A percentile compares a stretch with the other conserved stretches of the same genome.
These are phyloP conservation scores for Thermomucor indicae-seudaticae DNA, from an alignment of 371 early-diverging fungal genomes.

Conservation along the genomic window DNA sequence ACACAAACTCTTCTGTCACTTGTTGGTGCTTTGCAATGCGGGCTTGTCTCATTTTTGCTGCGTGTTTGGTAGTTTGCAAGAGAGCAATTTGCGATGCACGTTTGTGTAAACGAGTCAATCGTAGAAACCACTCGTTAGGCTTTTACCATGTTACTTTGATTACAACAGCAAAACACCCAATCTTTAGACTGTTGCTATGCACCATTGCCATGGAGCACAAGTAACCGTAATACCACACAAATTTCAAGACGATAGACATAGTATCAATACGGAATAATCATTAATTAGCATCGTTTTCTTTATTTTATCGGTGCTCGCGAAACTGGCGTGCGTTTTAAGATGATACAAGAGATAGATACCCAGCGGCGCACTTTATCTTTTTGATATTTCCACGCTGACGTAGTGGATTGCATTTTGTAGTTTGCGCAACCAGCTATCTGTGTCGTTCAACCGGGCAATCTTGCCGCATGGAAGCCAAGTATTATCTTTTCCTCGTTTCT, in stretches of 20 bases:
- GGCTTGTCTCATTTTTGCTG: too few species aligned
- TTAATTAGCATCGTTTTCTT: not conserved
- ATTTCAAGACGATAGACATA: not conserved
- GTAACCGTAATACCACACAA: not conserved
- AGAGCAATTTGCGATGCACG: too few species aligned
- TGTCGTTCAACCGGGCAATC: not conserved
- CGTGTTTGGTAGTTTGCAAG: too few species aligned
- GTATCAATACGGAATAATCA: not conserved
- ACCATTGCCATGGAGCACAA: not conserved
- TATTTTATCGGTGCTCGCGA: not conserved
- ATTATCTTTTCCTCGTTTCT: not conserved
- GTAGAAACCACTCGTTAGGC: too few species aligned
- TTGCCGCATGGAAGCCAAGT: not conserved
- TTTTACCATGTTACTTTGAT: too few species aligned
- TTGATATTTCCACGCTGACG: too few species aligned
- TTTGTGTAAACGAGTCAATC: too few species aligned
- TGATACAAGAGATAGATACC: not conserved
- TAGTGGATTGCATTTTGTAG: not conserved
- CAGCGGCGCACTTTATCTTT: not conserved
- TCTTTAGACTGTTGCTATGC: too few species aligned
- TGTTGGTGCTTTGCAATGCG: too few species aligned
- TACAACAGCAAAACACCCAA: too few species aligned
- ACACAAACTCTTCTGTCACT: too few species aligned
- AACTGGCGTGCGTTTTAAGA: not conserved
- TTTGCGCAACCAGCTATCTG: too few species aligned